Percentiles rank a stretch among this genome's conserved stretches.
phyloP scores from a whole-genome alignment of 495 filamentous ascomycete species.

The Penicillium cosmopolitanum region DNA sequence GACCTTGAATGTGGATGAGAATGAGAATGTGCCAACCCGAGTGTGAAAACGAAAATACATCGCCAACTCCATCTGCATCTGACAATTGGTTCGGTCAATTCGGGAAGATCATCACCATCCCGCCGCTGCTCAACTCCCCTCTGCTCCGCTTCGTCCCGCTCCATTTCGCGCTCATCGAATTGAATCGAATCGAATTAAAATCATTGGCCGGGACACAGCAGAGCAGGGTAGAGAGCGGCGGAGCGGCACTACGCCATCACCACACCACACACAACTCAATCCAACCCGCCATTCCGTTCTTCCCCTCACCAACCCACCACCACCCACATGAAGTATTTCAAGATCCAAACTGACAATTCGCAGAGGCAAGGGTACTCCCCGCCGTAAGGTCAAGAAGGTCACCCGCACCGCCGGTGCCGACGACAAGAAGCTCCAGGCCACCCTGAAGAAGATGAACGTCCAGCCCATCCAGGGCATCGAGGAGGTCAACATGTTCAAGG shows the following conservation, averaged over 20 bases:
- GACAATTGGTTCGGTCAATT: no score
- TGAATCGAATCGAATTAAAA: no score
- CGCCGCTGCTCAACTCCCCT: no score
- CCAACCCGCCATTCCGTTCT: background rate
- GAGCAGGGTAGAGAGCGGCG: background rate
- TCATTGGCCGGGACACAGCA: no score
- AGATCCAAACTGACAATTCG: conserved; percentile 16
- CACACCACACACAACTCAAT: background rate
- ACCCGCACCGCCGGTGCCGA: conserved; percentile 87
- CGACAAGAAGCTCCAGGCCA: conserved; percentile 98
- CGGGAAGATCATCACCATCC: no score
- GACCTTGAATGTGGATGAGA: background rate
- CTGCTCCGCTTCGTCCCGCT: no score
- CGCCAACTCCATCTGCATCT: no score
- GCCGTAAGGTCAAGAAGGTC: conserved; percentile 97
- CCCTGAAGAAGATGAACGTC: conserved; percentile 93
- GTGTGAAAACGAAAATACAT: no score
- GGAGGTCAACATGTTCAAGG: conserved; percentile 99
- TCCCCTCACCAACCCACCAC: background rate
- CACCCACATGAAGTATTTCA: conserved; percentile 6
- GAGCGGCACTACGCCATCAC: background rate
- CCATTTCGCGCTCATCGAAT: no score
- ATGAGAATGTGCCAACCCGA: no score
- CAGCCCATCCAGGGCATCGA: conserved; percentile 98
- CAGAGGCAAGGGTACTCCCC: conserved; percentile 97